Evolutionary conservation across 495 filamentous ascomycete genomes (phyloP).

Genomic region (Astrothelium macrocarpum): DNA sequence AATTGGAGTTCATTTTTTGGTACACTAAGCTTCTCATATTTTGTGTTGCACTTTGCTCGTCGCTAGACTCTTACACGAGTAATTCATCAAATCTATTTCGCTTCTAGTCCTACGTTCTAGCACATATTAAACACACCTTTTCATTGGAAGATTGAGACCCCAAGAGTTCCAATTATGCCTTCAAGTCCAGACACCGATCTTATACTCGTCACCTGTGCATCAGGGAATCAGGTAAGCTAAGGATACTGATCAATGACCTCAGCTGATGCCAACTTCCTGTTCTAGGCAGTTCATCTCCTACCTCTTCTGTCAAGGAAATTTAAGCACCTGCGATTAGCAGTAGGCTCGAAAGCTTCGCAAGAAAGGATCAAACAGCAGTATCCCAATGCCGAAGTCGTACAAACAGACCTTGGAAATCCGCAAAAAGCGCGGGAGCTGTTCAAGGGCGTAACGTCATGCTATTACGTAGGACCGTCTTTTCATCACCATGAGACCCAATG

Average conservation of each 20-base stretch:
- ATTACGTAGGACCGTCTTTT: constrained; percentile 21
- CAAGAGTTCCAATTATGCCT: neutral
- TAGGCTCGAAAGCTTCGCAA: constrained; percentile 19
- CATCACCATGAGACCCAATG: constrained; percentile 27
- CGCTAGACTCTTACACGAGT: too few species aligned
- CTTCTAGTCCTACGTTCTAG: too few species aligned
- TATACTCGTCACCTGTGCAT: neutral
- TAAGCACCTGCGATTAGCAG: constrained; percentile 28
- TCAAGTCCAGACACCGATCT: neutral
- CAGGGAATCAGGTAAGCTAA: neutral
- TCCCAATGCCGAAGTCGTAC: constrained; percentile 24
- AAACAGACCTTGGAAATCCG: constrained; percentile 21
- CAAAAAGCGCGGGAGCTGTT: constrained; percentile 19
- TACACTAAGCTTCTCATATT: too few species aligned
- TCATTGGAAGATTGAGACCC: too few species aligned
- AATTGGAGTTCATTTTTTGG: too few species aligned
- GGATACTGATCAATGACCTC: neutral
- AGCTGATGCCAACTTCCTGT: neutral
- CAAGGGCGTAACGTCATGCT: constrained; percentile 19
- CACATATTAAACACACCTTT: too few species aligned
- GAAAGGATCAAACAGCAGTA: constrained; percentile 15
- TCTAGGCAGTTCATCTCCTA: constrained; percentile 15
- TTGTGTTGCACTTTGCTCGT: too few species aligned
- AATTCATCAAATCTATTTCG: too few species aligned
- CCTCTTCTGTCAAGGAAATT: constrained; percentile 1